These are phyloP conservation scores for Rhodotorula glutinis DNA, from an alignment of 1,284 basidiomycete genomes.

Conservation along the genomic window DNA sequence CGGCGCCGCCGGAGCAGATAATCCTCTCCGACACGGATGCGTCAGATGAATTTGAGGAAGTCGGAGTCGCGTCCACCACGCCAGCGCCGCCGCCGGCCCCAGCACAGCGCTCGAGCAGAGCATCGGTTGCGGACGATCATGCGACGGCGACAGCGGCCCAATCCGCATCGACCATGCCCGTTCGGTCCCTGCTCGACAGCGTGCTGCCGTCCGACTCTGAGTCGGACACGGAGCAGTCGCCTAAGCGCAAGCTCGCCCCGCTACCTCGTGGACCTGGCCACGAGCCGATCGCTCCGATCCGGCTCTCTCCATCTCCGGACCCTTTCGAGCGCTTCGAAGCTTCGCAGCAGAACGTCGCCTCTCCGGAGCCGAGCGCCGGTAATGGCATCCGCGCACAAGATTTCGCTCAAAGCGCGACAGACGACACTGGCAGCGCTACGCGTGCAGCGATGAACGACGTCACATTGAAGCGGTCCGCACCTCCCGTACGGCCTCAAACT, in stretches of 20 bases:
- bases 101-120: not conserved
- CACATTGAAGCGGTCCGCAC: too few species aligned
- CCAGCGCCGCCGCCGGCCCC: not conserved
- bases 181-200: conserved; percentile 8
- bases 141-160: not conserved
- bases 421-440: too few species aligned
- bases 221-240: conserved; percentile 44
- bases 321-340: conserved; percentile 1
- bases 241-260: not conserved
- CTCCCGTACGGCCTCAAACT: too few species aligned
- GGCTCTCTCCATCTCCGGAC: not conserved
- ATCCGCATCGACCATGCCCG: not conserved
- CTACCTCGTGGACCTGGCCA: not conserved
- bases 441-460: too few species aligned
- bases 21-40: conserved; percentile 11
- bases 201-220: conserved; percentile 61
- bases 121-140: not conserved
- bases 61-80: not conserved
- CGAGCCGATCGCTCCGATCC: not conserved
- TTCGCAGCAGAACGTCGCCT: not conserved
- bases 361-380: too few species aligned
- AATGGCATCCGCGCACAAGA: not conserved
- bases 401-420: not conserved
- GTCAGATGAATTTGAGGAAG: conserved; percentile 30
- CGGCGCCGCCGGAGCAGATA: not conserved